Evolutionary conservation across 73 alveolate species (phyloP), one percentile per base, ranked within the genome.

Genomic region (Breviolum minutum): DNA sequence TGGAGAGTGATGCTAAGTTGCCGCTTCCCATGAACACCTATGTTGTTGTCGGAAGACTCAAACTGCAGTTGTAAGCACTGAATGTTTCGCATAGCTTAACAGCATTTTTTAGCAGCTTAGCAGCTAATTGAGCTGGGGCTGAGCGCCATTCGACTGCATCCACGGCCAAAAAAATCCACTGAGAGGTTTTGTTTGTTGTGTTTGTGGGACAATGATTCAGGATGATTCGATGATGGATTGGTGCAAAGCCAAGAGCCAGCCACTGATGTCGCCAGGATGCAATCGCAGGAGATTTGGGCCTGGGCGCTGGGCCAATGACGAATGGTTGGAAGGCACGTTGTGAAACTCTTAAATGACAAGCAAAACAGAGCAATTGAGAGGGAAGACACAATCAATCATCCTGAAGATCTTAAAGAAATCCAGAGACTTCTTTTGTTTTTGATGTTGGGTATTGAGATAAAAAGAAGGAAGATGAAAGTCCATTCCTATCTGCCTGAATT

Each of bases 211-310:
- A 66, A 11, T 66, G 77, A 22, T 40, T 40, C 5, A 40, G 54
- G 54, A 40, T 40, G 3, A 40, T 40, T 40, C 54, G 54, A 40
- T 40, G 54, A 40, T 40, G 54, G 3, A 40, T 40, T 40, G 54
- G 54, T 40, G 54, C 54, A 40, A 40, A 40, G 54, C 54, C 54
- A 40, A 40, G 54, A 40, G 54, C 54, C 54, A 40, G 54, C 54
- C 54, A 40, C 54, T 40, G 54, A 40, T 40, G 69, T 17, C 26
- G 76, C 11, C 76, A 88, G 95, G 95, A 88, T 69, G 86, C 85
- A 66, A 88, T 88, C 71, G 95, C 95, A 22, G 95, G 95, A 7
- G 95, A 88, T 73, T 73, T 88, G 84, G 95, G 95, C 68, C 95
- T 88, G 26, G 95, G 95, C n/a, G 95, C 95, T 48, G 95, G 95